phyloP scores from a whole-genome alignment of 352 stramenopile genomes.

The Pythium apleroticum region DNA sequence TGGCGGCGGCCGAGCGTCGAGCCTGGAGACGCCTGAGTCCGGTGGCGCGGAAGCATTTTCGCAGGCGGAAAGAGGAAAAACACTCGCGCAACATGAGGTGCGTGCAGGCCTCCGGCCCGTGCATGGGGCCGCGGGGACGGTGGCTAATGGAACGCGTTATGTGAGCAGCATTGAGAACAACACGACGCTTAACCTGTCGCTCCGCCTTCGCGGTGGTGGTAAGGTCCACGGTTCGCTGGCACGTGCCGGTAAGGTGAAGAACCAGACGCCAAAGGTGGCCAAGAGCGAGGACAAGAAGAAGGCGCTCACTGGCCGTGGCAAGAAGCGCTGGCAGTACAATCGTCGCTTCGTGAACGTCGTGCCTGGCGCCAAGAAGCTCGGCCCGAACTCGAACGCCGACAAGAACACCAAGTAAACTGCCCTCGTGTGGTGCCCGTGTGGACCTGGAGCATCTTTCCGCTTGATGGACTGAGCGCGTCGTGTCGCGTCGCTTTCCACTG shows the following conservation, averaged over 20 bases:
- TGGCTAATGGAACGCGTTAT: constrained; percentile 1
- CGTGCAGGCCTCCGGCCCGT: background rate
- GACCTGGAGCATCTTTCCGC: constrained; percentile 20
- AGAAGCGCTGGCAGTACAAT: constrained; percentile 99
- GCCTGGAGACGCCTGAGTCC: background rate
- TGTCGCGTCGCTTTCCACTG: background rate
- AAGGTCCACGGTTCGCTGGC: constrained; percentile 99
- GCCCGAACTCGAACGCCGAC: constrained; percentile 98
- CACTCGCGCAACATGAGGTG: constrained; percentile 33
- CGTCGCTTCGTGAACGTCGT: constrained; percentile 99
- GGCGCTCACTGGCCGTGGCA: constrained; percentile 95
- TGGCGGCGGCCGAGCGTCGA: constrained; percentile 30
- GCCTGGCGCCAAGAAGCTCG: constrained; percentile 95
- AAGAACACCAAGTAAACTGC: constrained; percentile 53
- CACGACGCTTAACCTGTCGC: constrained; percentile 95
- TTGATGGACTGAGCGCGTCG: constrained; percentile 14
- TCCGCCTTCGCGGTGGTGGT: constrained; percentile 93
- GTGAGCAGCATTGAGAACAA: constrained; percentile 96
- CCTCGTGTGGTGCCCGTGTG: constrained; percentile 1
- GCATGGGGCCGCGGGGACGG: background rate
- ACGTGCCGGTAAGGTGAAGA: constrained; percentile 99
- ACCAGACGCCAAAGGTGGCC: constrained; percentile 99
- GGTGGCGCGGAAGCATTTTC: constrained; percentile 23
- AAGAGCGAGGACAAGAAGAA: constrained; percentile 99
- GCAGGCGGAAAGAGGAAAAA: constrained; percentile 31